Conservation (phyloP, 2,329 filamentous ascomycete genomes). For the Torrubiellomyces zombiae region DNA sequence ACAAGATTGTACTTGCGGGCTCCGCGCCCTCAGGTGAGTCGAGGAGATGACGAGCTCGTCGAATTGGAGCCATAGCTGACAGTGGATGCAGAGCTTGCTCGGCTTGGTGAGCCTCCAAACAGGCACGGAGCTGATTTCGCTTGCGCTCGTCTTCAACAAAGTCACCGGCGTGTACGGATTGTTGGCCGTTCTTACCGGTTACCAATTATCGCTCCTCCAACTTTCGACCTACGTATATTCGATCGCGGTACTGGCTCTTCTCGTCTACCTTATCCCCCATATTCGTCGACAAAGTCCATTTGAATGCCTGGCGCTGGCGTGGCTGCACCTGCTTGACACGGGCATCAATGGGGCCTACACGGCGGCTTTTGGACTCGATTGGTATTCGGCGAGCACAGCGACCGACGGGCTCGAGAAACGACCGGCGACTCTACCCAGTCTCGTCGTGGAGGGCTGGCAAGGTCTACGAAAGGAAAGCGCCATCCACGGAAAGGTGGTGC, state of each 20-base stretch:
- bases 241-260: constrained; percentile 48
- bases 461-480: constrained; percentile 16
- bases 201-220: constrained; percentile 65
- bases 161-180: constrained; percentile 80
- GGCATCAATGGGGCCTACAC: constrained; percentile 72
- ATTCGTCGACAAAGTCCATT: constrained; percentile 66
- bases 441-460: constrained; percentile 17
- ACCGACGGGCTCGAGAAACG: constrained; percentile 18
- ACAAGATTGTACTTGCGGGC: constrained; percentile 21
- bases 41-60: not conserved
- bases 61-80: no score
- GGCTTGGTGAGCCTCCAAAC: constrained; percentile 75
- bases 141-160: constrained; percentile 81
- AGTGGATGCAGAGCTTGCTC: constrained; percentile 52
- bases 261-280: constrained; percentile 58
- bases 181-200: constrained; percentile 76
- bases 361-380: constrained; percentile 61
- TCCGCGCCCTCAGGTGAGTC: constrained; percentile 22
- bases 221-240: constrained; percentile 88
- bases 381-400: constrained; percentile 57
- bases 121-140: constrained; percentile 68
- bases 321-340: constrained; percentile 72
- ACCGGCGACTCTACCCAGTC: constrained; percentile 7
- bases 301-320: constrained; percentile 65
- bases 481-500: constrained; percentile 18